Conservation (phyloP, 441 rosid genomes). For the Populus hybrid region DNA sequence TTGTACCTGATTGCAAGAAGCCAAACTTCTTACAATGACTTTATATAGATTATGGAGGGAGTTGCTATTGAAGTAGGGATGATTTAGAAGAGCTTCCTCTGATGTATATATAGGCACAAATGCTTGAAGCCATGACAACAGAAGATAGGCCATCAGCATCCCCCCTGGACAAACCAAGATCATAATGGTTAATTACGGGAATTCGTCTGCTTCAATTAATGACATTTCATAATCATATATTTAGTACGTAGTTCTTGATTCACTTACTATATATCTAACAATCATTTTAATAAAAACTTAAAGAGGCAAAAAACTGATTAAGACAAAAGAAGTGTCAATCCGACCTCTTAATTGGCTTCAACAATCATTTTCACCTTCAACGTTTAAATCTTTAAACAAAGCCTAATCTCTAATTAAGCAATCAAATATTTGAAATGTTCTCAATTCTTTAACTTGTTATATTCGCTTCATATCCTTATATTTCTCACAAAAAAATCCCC, state of each 20-base stretch:
- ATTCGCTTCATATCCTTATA: no score
- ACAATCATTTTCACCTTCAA: not conserved
- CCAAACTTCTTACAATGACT: conserved; percentile 58
- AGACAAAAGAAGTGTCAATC: no score
- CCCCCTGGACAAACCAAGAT: conserved; percentile 37
- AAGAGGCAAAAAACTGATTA: not conserved
- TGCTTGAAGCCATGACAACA: conserved; percentile 72
- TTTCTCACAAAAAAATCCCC: not conserved
- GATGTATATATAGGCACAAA: conserved; percentile 66
- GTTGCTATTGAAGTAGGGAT: conserved; percentile 38
- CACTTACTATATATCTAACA: not conserved
- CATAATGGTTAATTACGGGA: not conserved
- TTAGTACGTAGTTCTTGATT: no score
- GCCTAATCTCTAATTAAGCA: not conserved
- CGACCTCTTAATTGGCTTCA: not conserved
- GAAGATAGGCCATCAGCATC: conserved; percentile 41
- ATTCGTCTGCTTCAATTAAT: no score
- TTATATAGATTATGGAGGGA: conserved; percentile 37
- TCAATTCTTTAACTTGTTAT: not conserved
- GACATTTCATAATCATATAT: no score
- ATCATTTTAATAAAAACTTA: not conserved
- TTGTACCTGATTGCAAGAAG: conserved; percentile 50
- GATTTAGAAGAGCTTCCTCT: conserved; percentile 61
- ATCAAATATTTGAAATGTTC: not conserved
- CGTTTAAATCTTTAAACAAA: not conserved